A percentile compares a stretch with the other conserved stretches of the same genome.
Evolutionary conservation across 148 eudicot genomes (phyloP).

Genomic region (Chenopodium suecicum): DNA sequence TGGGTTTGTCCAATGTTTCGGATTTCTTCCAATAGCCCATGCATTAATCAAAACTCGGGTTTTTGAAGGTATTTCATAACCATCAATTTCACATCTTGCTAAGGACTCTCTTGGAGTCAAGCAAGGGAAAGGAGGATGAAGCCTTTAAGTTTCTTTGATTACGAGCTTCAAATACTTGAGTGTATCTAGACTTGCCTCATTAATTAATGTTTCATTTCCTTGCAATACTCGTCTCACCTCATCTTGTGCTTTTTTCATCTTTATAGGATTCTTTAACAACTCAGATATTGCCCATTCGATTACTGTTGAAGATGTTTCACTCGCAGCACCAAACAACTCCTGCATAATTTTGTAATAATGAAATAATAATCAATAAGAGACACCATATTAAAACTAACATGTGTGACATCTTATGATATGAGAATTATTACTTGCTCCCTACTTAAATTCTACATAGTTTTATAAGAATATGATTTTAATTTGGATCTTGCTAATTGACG

Average conservation of each 20-base stretch:
- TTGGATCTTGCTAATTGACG: too few relatives aligned
- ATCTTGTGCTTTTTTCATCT: conserved; percentile 29
- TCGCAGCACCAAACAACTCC: conserved; percentile 28
- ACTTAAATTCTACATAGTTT: too few relatives aligned
- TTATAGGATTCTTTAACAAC: conserved; percentile 29
- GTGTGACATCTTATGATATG: too few relatives aligned
- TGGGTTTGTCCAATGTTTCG: conserved; percentile 28
- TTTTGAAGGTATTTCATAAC: conserved; percentile 9
- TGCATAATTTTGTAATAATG: not conserved
- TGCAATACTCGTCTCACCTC: conserved; percentile 25
- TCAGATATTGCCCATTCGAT: conserved; percentile 41
- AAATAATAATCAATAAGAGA: too few relatives aligned
- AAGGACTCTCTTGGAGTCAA: conserved; percentile 26
- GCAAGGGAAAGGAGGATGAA: conserved; percentile 34
- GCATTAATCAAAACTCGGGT: conserved; percentile 28
- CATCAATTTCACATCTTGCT: conserved; percentile 14
- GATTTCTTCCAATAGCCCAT: conserved; percentile 32
- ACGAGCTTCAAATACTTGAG: conserved; percentile 27
- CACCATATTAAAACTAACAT: too few relatives aligned
- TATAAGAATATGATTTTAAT: too few relatives aligned
- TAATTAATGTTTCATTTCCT: not conserved
- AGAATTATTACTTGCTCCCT: too few relatives aligned
- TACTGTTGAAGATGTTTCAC: conserved; percentile 32
- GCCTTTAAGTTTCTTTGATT: conserved; percentile 32
- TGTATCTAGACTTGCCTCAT: conserved; percentile 6